Evolutionary conservation across 2,329 filamentous ascomycete species (phyloP).

Genomic region (Colletotrichum euphorbiae): DNA sequence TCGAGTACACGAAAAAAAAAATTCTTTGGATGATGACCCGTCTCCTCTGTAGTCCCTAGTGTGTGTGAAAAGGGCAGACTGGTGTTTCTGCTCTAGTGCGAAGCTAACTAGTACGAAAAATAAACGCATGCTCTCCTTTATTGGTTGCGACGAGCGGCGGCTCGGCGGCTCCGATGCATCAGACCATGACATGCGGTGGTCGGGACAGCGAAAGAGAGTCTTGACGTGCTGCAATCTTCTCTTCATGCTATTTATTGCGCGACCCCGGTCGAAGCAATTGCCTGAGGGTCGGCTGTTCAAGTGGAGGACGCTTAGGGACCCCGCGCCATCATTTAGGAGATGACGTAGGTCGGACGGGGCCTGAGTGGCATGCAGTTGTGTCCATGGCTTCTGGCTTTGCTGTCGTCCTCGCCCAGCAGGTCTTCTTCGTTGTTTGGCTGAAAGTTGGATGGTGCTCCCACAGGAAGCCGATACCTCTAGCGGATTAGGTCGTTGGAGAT

Average conservation of each 20-base stretch:
- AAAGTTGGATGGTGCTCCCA: too few species aligned
- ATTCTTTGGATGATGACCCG: constrained; percentile 24
- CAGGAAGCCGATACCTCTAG: too few species aligned
- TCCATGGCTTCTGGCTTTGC: too few species aligned
- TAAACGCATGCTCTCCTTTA: constrained; percentile 17
- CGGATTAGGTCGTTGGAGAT: too few species aligned
- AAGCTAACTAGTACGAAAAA: constrained; percentile 30
- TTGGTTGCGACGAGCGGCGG: constrained; percentile 9
- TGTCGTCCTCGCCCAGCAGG: too few species aligned
- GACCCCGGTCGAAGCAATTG: not conserved
- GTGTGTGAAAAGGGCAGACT: not conserved
- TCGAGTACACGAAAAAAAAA: too few species aligned
- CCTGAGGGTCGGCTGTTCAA: not conserved
- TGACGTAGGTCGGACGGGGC: constrained; percentile 1
- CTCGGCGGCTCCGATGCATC: constrained; percentile 31
- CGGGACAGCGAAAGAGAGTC: not conserved
- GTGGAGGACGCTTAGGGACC: constrained; percentile 12
- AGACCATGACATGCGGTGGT: constrained; percentile 3
- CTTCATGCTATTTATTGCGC: not conserved
- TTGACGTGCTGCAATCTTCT: not conserved
- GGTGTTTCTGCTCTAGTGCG: constrained; percentile 9
- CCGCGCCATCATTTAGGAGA: not conserved
- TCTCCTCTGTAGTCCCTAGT: constrained; percentile 6
- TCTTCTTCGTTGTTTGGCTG: too few species aligned
- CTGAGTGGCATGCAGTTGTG: too few species aligned